phyloP scores from a whole-genome alignment of 192 early-diverging fungal species.

The Paraglomus brasilianum region DNA sequence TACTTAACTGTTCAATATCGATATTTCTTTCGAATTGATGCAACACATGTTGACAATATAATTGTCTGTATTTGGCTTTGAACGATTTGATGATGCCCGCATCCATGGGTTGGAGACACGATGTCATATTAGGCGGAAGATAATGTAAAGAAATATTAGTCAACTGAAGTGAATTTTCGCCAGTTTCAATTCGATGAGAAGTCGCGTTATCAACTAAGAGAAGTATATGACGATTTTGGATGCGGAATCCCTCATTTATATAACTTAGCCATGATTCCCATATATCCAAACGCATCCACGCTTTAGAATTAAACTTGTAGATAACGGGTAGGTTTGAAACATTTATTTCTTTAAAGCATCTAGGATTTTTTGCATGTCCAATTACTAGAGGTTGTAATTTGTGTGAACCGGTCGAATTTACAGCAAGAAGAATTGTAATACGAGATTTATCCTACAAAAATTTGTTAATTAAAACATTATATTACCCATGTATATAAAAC shows the following conservation, averaged over 20 bases:
- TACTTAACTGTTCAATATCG: background rate
- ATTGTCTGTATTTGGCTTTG: slow-evolving; percentile 2
- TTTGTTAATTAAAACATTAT: background rate
- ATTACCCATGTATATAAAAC: background rate
- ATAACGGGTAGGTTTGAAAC: background rate
- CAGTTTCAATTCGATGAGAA: slow-evolving; percentile 7
- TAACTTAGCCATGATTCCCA: slow-evolving; percentile 24
- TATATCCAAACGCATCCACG: slow-evolving; percentile 12
- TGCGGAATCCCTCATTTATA: slow-evolving; percentile 7
- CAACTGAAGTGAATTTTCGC: background rate
- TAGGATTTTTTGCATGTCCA: slow-evolving; percentile 12
- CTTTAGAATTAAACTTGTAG: slow-evolving; percentile 11
- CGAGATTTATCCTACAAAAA: slow-evolving; percentile 17
- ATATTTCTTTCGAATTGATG: background rate
- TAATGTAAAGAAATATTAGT: slow-evolving; percentile 17
- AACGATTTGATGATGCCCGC: slow-evolving; percentile 12
- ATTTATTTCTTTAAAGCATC: slow-evolving; percentile 23
- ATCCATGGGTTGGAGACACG: slow-evolving; percentile 18
- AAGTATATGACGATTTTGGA: slow-evolving; percentile 6
- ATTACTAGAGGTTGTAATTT: slow-evolving; percentile 16
- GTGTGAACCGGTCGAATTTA: background rate
- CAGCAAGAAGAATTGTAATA: background rate
- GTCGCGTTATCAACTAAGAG: slow-evolving; percentile 18
- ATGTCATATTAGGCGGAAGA: slow-evolving; percentile 11
- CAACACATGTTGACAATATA: slow-evolving; percentile 1